Evolutionary conservation across 257 asterid genomes (phyloP).

Genomic region (Nemophila menziesii): DNA sequence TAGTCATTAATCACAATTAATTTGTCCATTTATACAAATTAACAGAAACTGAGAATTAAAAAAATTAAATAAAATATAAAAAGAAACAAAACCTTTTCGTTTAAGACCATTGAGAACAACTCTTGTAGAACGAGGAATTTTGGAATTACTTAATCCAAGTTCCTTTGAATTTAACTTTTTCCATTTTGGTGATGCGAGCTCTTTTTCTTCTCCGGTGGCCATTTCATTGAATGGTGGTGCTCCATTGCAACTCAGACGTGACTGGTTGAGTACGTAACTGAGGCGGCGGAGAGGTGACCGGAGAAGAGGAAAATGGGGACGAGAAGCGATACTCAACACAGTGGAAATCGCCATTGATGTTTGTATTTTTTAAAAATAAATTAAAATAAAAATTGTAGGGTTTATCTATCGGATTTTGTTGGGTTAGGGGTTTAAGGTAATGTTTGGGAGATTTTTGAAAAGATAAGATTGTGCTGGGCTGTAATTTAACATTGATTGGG

Average conservation of each 20-base stretch:
- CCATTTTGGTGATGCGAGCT: slow-evolving; percentile 31
- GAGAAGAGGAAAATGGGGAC: slow-evolving; percentile 29
- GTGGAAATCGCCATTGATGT: slow-evolving; percentile 45
- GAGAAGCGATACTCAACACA: slow-evolving; percentile 42
- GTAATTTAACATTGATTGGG: neutral
- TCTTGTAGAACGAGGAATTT: slow-evolving; percentile 54
- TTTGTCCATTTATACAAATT: neutral
- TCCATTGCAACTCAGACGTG: slow-evolving; percentile 24
- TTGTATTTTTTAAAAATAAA: too few relatives aligned
- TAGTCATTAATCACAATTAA: too few relatives aligned
- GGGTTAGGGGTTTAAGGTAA: neutral
- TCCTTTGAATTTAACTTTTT: slow-evolving; percentile 58
- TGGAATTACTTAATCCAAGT: slow-evolving; percentile 61
- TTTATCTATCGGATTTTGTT: too few relatives aligned
- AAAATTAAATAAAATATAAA: neutral
- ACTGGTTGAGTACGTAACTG: slow-evolving; percentile 12
- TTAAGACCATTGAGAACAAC: slow-evolving; percentile 67
- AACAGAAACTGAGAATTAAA: neutral
- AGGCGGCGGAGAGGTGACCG: slow-evolving; percentile 35
- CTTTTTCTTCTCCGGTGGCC: slow-evolving; percentile 27
- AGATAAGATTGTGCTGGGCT: neutral
- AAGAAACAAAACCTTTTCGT: slow-evolving; percentile 34
- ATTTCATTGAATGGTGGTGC: slow-evolving; percentile 50
- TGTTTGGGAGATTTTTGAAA: neutral
- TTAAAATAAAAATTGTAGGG: too few relatives aligned